Percentiles rank a stretch among this genome's conserved stretches.
Evolutionary conservation across 352 stramenopile species (phyloP).

Genomic region (Stephanocyclus meneghinianus): DNA sequence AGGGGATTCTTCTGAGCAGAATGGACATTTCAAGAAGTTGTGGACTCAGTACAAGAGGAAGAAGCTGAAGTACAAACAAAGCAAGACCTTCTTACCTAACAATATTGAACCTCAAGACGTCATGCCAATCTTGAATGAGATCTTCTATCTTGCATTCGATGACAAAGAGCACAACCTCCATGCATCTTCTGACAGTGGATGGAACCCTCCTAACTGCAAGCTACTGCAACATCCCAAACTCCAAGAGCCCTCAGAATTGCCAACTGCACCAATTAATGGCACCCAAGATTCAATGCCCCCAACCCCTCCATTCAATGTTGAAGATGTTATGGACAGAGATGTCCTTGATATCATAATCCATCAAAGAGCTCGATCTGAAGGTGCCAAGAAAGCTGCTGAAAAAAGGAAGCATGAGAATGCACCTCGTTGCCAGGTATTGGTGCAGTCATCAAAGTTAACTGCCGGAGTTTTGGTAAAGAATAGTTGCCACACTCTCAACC

Average conservation of each 20-base stretch:
- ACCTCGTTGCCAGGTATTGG: background rate
- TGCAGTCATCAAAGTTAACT: background rate
- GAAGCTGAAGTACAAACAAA: background rate
- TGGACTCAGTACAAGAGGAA: constrained; percentile 7
- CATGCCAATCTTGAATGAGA: background rate
- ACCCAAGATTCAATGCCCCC: background rate
- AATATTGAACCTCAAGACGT: constrained; percentile 16
- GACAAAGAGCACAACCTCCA: background rate
- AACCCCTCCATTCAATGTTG: background rate
- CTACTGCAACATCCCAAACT: background rate
- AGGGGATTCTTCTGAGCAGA: constrained; percentile 25
- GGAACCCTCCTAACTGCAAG: background rate
- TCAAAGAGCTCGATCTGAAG: background rate
- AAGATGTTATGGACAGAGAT: background rate
- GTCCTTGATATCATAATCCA: background rate
- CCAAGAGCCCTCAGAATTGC: background rate
- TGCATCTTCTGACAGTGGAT: background rate
- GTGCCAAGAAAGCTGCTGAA: background rate
- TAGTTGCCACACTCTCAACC: background rate
- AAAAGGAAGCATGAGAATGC: background rate
- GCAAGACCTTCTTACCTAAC: background rate
- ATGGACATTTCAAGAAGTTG: constrained; percentile 27
- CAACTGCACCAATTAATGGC: too few species aligned
- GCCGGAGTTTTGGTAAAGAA: background rate
- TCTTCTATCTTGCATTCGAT: background rate